phyloP scores from a whole-genome alignment of 1,139 yeast species.

The Geotrichum phurueaensis region DNA sequence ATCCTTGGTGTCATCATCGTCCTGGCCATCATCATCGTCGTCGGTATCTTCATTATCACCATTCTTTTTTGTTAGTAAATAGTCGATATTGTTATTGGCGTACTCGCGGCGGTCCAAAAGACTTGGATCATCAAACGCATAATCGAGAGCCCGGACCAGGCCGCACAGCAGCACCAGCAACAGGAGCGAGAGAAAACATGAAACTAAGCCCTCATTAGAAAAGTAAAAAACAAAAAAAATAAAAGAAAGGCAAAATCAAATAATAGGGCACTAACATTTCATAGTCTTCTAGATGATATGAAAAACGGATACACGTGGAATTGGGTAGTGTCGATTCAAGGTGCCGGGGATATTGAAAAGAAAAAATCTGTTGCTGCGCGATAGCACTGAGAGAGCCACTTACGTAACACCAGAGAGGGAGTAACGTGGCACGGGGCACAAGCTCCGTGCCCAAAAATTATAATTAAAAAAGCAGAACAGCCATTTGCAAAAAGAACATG shows the following conservation, averaged over 20 bases:
- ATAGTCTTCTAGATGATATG: background rate
- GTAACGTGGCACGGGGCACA: background rate
- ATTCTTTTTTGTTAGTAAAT: background rate
- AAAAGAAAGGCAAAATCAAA: background rate
- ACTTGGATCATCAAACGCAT: background rate
- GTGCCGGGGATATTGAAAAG: background rate
- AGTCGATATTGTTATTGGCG: background rate
- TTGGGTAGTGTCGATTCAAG: background rate
- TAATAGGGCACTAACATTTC: background rate
- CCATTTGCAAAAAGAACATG: too few relatives aligned
- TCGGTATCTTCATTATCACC: background rate
- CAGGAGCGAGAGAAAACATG: background rate
- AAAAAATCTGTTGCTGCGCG: background rate
- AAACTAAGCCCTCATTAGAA: background rate
- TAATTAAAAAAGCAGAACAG: too few relatives aligned
- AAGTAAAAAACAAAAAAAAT: background rate
- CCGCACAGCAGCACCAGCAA: background rate
- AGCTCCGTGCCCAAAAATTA: background rate
- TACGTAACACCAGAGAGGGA: background rate
- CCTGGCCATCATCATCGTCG: background rate
- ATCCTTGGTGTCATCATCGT: background rate
- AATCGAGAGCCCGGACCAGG: background rate
- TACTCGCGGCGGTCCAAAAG: background rate
- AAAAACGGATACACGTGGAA: background rate
- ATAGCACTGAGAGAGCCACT: background rate